phyloP scores from a whole-genome alignment of 768 basidiomycete species.

The Macrolepiota fuliginosa region DNA sequence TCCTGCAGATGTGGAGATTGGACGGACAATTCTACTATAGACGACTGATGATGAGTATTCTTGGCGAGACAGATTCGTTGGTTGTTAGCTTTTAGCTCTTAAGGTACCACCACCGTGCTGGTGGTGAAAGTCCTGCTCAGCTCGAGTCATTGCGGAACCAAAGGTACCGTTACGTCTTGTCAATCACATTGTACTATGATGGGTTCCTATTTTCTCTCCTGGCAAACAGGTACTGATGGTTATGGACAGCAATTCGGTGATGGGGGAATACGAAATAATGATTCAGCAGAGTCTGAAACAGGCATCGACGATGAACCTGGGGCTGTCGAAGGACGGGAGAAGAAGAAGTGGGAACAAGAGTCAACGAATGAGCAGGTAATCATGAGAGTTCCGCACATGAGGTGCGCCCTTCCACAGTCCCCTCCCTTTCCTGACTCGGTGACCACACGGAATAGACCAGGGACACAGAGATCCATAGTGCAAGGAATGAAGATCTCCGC shows the following conservation, averaged over 20 bases:
- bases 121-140: slow-evolving; percentile 88
- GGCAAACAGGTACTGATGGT: slow-evolving; percentile 14
- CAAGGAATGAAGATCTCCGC: slow-evolving; percentile 83
- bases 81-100: slow-evolving; percentile 61
- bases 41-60: slow-evolving; percentile 77
- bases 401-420: slow-evolving; percentile 41
- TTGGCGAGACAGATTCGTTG: neutral
- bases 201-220: neutral
- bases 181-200: slow-evolving; percentile 93
- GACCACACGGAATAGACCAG: slow-evolving; percentile 44
- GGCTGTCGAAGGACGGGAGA: slow-evolving; percentile 92
- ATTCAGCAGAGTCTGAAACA: slow-evolving; percentile 86
- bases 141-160: slow-evolving; percentile 86
- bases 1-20: slow-evolving; percentile 91
- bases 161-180: slow-evolving; percentile 89
- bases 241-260: slow-evolving; percentile 63
- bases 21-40: slow-evolving; percentile 87
- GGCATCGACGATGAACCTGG: slow-evolving; percentile 81
- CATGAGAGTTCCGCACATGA: slow-evolving; percentile 92
- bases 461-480: slow-evolving; percentile 82
- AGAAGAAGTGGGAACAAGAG: slow-evolving; percentile 83
- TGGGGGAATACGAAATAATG: slow-evolving; percentile 94
- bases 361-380: slow-evolving; percentile 85
- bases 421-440: neutral
- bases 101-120: slow-evolving; percentile 92